A percentile compares a stretch with the other conserved stretches of the same genome.
phyloP scores from a whole-genome alignment of 1,284 basidiomycete species.

The Lignosus rhinocerotis region DNA sequence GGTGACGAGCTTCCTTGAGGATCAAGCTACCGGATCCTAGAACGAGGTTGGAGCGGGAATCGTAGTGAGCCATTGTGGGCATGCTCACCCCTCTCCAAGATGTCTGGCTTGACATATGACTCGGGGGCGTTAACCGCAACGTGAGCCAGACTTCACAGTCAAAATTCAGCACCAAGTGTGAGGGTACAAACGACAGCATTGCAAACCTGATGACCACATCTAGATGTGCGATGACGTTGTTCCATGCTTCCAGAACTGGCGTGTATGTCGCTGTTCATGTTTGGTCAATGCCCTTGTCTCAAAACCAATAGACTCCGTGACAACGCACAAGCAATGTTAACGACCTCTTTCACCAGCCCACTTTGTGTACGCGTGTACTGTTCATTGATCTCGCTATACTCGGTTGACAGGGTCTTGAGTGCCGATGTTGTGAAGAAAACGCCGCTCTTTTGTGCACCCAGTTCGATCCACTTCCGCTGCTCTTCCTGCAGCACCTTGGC shows the following conservation, averaged over 20 bases:
- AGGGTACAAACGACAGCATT: neutral
- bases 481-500: conserved; percentile 66
- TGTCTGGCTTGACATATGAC: conserved; percentile 83
- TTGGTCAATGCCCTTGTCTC: neutral
- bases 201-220: conserved; percentile 87
- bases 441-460: conserved; percentile 87
- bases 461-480: conserved; percentile 79
- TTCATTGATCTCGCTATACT: conserved; percentile 72
- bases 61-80: neutral
- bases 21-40: conserved; percentile 78
- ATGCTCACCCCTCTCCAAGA: conserved; percentile 66
- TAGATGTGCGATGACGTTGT: conserved; percentile 85
- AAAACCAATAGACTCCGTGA: neutral
- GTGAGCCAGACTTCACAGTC: conserved; percentile 75
- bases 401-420: conserved; percentile 74
- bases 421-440: conserved; percentile 88
- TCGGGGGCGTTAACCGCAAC: conserved; percentile 87
- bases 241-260: conserved; percentile 87
- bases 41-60: neutral
- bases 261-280: conserved; percentile 76
- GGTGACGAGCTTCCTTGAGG: conserved; percentile 86
- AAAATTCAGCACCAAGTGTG: neutral
- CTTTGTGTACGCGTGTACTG: conserved; percentile 79
- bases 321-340: conserved; percentile 83
- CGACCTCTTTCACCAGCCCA: conserved; percentile 89